A percentile compares a stretch with the other conserved stretches of the same genome.
Conservation (phyloP, 2,329 filamentous ascomycete genomes). For the Paracorniculantispora psalliotae region DNA sequence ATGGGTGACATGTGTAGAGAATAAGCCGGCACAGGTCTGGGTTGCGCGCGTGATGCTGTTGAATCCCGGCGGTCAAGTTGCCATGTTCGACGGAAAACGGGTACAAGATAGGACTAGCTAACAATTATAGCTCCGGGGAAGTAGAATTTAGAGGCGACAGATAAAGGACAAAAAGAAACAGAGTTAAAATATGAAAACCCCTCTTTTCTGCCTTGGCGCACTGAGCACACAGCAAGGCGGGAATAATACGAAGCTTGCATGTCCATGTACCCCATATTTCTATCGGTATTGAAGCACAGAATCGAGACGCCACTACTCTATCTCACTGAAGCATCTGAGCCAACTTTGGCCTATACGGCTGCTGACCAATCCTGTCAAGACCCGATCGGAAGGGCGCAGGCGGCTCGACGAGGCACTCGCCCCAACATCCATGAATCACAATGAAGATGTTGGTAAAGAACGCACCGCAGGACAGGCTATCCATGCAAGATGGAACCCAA, state of each 20-base stretch:
- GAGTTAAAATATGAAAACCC: neutral
- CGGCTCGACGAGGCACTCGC: neutral
- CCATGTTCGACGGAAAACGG: neutral
- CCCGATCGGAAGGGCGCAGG: neutral
- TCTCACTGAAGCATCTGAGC: too few species aligned
- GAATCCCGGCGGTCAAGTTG: neutral
- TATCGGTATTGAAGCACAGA: too few species aligned
- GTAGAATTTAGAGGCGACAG: too few species aligned
- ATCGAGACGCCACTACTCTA: neutral
- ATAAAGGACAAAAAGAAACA: too few species aligned
- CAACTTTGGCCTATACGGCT: neutral
- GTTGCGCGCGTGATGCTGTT: neutral
- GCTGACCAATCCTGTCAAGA: neutral
- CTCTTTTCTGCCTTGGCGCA: neutral
- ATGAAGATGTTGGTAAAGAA: neutral
- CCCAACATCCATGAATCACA: neutral
- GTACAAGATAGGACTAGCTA: neutral
- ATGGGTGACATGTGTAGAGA: conserved; percentile 5
- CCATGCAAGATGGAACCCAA: neutral
- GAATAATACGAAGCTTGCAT: neutral
- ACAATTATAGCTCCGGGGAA: neutral
- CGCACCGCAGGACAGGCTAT: neutral
- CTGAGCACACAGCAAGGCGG: neutral
- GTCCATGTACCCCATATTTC: neutral
- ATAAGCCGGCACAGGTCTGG: neutral